These are phyloP conservation scores for Conidiobolus incongruus DNA, from an alignment of 371 early-diverging fungal genomes.

Conservation along the genomic window DNA sequence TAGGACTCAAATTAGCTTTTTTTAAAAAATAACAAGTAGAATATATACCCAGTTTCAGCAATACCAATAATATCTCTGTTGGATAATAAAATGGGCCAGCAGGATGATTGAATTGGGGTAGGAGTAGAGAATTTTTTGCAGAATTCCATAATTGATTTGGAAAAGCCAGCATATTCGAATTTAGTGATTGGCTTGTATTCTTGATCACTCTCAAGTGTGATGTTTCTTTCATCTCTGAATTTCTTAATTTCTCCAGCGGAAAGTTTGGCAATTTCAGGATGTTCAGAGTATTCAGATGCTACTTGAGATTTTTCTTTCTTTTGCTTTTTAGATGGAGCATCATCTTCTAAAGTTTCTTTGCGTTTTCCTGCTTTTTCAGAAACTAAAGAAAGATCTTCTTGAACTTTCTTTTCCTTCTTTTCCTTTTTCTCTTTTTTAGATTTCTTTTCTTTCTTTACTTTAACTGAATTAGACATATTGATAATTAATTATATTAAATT, in stretches of 20 bases:
- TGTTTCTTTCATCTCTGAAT: conserved; percentile 38
- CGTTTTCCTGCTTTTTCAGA: conserved; percentile 10
- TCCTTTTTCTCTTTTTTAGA: conserved; percentile 17
- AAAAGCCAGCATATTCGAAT: conserved; percentile 51
- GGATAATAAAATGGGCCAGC: conserved; percentile 52
- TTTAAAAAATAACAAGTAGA: conserved; percentile 1
- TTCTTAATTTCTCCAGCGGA: conserved; percentile 12
- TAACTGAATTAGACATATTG: too few species aligned
- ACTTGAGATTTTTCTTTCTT: conserved; percentile 9
- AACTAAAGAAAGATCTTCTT: conserved; percentile 6
- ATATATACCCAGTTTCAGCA: conserved; percentile 57
- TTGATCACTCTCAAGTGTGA: conserved; percentile 36
- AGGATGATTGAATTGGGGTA: conserved; percentile 93
- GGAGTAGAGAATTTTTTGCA: conserved; percentile 73
- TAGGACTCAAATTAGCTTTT: neutral
- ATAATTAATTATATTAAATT: too few species aligned
- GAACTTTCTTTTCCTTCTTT: conserved; percentile 12
- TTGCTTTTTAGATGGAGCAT: conserved; percentile 8
- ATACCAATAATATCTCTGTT: conserved; percentile 57
- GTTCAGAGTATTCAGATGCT: conserved; percentile 5
- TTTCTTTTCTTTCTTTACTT: conserved; percentile 23
- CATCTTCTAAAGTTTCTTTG: conserved; percentile 9
- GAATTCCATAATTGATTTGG: conserved; percentile 39
- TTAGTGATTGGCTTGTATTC: conserved; percentile 47
- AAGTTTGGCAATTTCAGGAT: conserved; percentile 13